phyloP scores from a whole-genome alignment of 2,329 filamentous ascomycete species.

The Aphanocladium album region DNA sequence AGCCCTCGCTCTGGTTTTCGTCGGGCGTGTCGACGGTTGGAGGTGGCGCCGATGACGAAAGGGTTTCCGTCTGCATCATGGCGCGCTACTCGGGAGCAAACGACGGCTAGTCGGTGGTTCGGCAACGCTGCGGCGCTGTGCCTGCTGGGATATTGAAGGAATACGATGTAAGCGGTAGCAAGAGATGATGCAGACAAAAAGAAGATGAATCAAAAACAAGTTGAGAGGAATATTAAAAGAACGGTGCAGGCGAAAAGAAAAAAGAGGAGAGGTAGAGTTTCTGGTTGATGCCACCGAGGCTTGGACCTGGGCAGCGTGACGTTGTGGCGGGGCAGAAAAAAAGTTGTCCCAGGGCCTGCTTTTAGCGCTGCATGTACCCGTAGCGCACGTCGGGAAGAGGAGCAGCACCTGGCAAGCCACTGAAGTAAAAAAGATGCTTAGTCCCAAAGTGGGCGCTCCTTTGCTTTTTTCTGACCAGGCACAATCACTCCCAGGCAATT shows the following conservation, averaged over 20 bases:
- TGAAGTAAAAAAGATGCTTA: too few species aligned
- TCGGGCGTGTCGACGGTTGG: conserved; percentile 32
- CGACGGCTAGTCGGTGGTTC: not conserved
- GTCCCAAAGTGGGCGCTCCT: too few species aligned
- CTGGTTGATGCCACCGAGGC: conserved; percentile 6
- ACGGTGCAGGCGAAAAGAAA: not conserved
- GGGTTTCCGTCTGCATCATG: conserved; percentile 21
- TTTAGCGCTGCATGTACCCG: not conserved
- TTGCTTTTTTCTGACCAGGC: too few species aligned
- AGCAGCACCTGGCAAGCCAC: not conserved
- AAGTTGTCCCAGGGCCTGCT: not conserved
- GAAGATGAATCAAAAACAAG: not conserved
- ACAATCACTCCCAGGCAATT: too few species aligned
- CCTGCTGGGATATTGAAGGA: not conserved
- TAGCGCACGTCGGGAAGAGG: not conserved
- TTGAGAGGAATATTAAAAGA: conserved; percentile 1
- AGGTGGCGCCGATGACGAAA: conserved; percentile 34
- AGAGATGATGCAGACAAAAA: not conserved
- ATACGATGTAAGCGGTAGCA: not conserved
- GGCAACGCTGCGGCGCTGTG: not conserved
- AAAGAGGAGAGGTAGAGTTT: conserved; percentile 9
- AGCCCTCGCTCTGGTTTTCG: conserved; percentile 65
- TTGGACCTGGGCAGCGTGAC: conserved; percentile 9
- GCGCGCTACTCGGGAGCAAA: not conserved
- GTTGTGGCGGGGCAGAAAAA: conserved; percentile 11